Base-by-base conservation (phyloP, 2,329 filamentous ascomycete species). In the Diplocarpon mali region DNA sequence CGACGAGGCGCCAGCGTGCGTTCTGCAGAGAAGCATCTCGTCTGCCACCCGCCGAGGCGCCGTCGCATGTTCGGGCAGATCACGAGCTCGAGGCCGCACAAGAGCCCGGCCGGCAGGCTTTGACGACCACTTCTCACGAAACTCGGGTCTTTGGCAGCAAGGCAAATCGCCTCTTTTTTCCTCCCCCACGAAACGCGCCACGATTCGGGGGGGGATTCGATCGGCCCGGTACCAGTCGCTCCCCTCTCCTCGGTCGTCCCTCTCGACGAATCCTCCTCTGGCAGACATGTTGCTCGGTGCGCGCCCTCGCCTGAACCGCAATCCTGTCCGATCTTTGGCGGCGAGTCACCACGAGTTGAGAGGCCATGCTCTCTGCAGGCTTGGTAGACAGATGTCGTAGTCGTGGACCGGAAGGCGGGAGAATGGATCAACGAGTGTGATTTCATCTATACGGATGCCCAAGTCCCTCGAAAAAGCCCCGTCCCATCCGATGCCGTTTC, bases 301-400 rank as follows among this genome's bases (percentile, higher is more conserved):
- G 43, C 51, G 56, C 36, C 55, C 54, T 53, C 53, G 50, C 7
- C 17, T 54, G 47, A 35, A 43, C 20, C 16, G 15, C 4, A 7
- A 12, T 16, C 35, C 16, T 45, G 42, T 44, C 49, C 38, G 42
- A 44, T 27, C 17, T 28, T 36, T 29, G 28, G 24, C 37, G 30
- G 47, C 29, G 15, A 42, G 31, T 38, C 28, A 30, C 39, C 31
- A 35, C 13, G 27, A 31, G 13, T 11, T 12, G 16, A 20, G 35
- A 38, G 45, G n/a, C n/a, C n/a, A 45, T 47, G 47, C 41, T 32
- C 32, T 44, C 37, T 44, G 44, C 30, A 35, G 35, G 42, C 40
- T 38, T 41, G 42, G 34, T 40, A 24, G 35, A 14, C 36, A 47
- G 20, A 7, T 4, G 51, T 36, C 44, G 44, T 40, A 46, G 37